Evolutionary conservation across 306 rosid genomes (phyloP).

Genomic region (Elaeagnus macrophylla): DNA sequence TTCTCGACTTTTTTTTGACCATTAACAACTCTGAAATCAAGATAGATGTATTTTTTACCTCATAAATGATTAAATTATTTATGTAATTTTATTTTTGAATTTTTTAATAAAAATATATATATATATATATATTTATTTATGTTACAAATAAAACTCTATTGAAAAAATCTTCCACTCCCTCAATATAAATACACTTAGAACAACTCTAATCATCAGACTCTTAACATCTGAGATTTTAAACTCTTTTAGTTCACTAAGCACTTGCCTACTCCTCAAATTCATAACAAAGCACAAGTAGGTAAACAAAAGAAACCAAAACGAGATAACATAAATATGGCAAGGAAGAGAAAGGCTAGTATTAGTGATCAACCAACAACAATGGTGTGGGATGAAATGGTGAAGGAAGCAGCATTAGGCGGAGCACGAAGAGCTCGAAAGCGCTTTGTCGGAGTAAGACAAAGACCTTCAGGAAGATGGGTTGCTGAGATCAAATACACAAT

Average conservation of each 20-base stretch:
- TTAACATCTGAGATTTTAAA: slow-evolving; percentile 14
- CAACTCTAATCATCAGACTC: slow-evolving; percentile 13
- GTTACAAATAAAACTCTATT: too few relatives aligned
- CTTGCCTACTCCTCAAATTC: background rate
- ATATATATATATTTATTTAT: too few relatives aligned
- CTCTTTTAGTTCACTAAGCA: too few relatives aligned
- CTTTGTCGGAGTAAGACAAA: slow-evolving; percentile 82
- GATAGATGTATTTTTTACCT: too few relatives aligned
- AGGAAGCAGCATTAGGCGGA: slow-evolving; percentile 65
- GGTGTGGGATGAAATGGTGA: slow-evolving; percentile 81
- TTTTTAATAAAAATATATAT: too few relatives aligned
- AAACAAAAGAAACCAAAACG: background rate
- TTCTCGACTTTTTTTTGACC: too few relatives aligned
- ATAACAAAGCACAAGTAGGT: background rate
- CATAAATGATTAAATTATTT: too few relatives aligned
- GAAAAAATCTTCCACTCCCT: slow-evolving; percentile 11
- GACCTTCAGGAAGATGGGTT: slow-evolving; percentile 95
- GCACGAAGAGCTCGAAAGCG: slow-evolving; percentile 48
- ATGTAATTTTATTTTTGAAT: too few relatives aligned
- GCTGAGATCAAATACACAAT: slow-evolving; percentile 95
- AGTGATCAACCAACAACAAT: slow-evolving; percentile 27
- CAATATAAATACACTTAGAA: slow-evolving; percentile 25
- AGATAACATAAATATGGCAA: slow-evolving; percentile 38
- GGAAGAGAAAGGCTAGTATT: slow-evolving; percentile 59
- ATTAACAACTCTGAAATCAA: too few relatives aligned